Evolutionary conservation across 1,139 yeast genomes (phyloP), one percentile per base, ranked within the genome.

Genomic region (Protomyces gravidus): DNA sequence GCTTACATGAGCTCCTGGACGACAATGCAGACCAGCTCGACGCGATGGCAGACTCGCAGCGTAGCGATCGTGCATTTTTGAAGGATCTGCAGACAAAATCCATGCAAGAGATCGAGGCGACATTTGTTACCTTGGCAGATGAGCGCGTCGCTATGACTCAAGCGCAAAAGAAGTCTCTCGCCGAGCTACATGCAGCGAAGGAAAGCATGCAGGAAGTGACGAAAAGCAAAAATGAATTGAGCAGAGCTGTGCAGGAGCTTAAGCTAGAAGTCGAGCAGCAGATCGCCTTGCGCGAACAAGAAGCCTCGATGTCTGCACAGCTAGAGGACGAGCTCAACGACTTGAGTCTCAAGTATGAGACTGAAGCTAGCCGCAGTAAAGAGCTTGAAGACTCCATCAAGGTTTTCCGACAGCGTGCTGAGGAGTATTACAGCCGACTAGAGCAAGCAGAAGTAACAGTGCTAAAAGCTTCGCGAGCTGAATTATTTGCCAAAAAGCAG

Each of bases 361-460:
- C 82, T 1, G 71, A 83, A 46, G 71, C 72, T 25, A 68, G 76
- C n/a, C 80, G 80, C 62, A 81, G 80, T 64, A 64, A 67, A 1
- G 88, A 86, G 25, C 71, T 86, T 33, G 70, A 73, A 1, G 78
- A 79, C 50, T 76, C 81, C 45, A 73, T 85, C 46, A 82, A 80
- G 32, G 74, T 86, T 40, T 89, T 86, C 71, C 85, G 83, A 68
- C 73, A 76, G 45, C 79, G 96, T 62, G 83, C 95, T 15, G 92
- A 87, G 50, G 88, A 85, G 65, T 86, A 88, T 68, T 82, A 80
- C 67, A 77, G 78, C 63, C 86, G 87, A 66, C 75, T 89, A 39
- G 95, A 89, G 67, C 79, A 82, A 62, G 92, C 95, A 0, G 96
- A 90, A 68, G 78, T 84, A 53, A 85, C 89, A 1, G 82, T 86